These are phyloP conservation scores for Rhodotorula sphaerocarpa DNA, from an alignment of 768 basidiomycete genomes.

Conservation along the genomic window DNA sequence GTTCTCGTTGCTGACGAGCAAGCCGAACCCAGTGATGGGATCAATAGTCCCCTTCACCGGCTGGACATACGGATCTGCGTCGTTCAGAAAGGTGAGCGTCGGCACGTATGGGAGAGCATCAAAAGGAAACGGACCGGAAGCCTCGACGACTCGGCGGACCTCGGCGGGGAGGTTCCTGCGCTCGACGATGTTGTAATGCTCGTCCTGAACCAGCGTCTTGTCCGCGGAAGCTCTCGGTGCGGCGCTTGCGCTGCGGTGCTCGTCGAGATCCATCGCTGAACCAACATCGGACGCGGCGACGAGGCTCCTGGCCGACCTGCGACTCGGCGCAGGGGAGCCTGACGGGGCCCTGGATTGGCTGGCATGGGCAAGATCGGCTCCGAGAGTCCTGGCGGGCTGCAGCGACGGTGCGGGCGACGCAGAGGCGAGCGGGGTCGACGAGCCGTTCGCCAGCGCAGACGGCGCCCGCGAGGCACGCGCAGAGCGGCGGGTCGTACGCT, in stretches of 20 bases:
- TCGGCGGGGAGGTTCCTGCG: conserved; percentile 24
- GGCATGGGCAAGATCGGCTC: conserved; percentile 7
- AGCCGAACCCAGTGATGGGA: conserved; percentile 40
- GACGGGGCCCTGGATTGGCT: not conserved
- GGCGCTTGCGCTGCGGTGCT: not conserved
- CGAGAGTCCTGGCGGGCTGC: conserved; percentile 1
- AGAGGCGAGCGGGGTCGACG: conserved; percentile 11
- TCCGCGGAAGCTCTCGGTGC: not conserved
- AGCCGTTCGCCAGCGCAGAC: not conserved
- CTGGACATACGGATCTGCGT: conserved; percentile 21
- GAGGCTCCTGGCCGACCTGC: conserved; percentile 2
- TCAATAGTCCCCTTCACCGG: conserved; percentile 35
- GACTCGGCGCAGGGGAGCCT: conserved; percentile 7
- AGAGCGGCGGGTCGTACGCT: not conserved
- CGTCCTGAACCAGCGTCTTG: conserved; percentile 30
- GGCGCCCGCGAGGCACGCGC: conserved; percentile 6
- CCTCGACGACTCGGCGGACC: conserved; percentile 18
- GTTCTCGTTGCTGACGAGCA: conserved; percentile 35
- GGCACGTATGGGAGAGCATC: too few species aligned
- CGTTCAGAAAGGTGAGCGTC: fast-evolving
- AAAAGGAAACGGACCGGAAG: conserved; percentile 14
- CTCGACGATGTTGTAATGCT: conserved; percentile 18
- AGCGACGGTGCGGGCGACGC: not conserved
- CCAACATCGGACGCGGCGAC: not conserved
- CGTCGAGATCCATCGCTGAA: conserved; percentile 19